Evolutionary conservation across 108 stramenopile genomes (phyloP).

Genomic region (Stephanodiscus minutulus): DNA sequence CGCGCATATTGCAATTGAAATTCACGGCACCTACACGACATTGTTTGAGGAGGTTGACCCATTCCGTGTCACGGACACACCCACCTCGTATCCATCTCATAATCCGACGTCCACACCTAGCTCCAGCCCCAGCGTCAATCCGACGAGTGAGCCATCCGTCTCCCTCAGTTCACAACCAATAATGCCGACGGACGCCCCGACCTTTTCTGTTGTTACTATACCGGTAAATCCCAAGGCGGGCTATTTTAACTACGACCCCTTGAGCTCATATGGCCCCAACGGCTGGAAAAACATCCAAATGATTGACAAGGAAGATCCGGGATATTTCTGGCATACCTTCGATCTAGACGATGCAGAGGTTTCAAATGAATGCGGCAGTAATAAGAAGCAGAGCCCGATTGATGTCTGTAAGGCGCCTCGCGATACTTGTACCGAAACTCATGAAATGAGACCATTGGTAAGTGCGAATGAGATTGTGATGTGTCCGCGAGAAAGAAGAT

Average conservation of each 20-base stretch:
- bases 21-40: conserved; percentile 8
- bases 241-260: conserved; percentile 43
- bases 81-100: conserved; percentile 17
- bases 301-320: conserved; percentile 18
- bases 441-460: conserved; percentile 42
- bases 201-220: conserved; percentile 15
- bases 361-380: conserved; percentile 49
- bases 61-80: conserved; percentile 9
- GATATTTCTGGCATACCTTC: conserved; percentile 34
- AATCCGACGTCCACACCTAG: conserved; percentile 14
- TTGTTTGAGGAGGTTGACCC: conserved; percentile 31
- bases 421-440: conserved; percentile 33
- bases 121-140: background rate
- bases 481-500: background rate
- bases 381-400: conserved; percentile 70
- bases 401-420: conserved; percentile 52
- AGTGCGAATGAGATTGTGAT: background rate
- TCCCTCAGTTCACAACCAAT: conserved; percentile 6
- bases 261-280: conserved; percentile 30
- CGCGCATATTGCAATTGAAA: conserved; percentile 3
- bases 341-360: conserved; percentile 18
- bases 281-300: conserved; percentile 20
- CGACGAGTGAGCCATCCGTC: conserved; percentile 9
- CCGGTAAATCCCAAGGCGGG: conserved; percentile 28
- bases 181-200: conserved; percentile 22